Conservation (phyloP, 2,329 filamentous ascomycete species). For the Xylaria arbuscula region DNA sequence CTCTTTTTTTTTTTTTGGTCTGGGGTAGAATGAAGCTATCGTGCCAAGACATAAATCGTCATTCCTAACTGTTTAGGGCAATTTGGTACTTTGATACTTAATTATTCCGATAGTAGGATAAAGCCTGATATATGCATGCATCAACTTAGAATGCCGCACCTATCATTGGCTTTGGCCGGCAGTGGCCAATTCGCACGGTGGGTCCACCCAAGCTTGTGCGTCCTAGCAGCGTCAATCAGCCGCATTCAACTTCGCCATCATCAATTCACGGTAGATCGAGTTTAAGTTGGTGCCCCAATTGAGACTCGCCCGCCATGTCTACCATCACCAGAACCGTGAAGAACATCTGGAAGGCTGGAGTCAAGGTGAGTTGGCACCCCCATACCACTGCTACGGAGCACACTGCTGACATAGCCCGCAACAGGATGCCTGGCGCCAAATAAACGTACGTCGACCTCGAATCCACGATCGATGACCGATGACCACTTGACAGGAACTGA, state of each 20-base stretch:
- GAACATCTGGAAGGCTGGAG: conserved; percentile 86
- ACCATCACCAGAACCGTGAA: conserved; percentile 85
- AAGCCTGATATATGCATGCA: neutral
- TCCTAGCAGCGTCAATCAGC: conserved; percentile 28
- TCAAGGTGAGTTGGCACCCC: conserved; percentile 73
- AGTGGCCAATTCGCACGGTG: conserved; percentile 32
- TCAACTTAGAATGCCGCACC: neutral
- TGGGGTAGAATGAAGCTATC: conserved; percentile 14
- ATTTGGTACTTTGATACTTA: conserved; percentile 9
- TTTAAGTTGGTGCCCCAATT: conserved; percentile 9
- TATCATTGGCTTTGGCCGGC: conserved; percentile 12
- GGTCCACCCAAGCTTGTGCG: conserved; percentile 25
- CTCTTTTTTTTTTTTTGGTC: neutral
- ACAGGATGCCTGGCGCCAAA: conserved; percentile 90
- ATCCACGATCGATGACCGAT: conserved; percentile 46
- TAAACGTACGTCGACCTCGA: conserved; percentile 76
- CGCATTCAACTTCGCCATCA: conserved; percentile 38
- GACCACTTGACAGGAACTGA: conserved; percentile 42
- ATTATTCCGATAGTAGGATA: neutral
- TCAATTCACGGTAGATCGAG: conserved; percentile 31
- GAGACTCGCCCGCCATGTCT: conserved; percentile 76
- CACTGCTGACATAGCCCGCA: conserved; percentile 51
- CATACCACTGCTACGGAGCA: conserved; percentile 1
- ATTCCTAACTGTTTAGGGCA: neutral
- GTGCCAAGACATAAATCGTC: conserved; percentile 5